phyloP scores from a whole-genome alignment of 495 filamentous ascomycete species.

The Lindgomyces ingoldianus region DNA sequence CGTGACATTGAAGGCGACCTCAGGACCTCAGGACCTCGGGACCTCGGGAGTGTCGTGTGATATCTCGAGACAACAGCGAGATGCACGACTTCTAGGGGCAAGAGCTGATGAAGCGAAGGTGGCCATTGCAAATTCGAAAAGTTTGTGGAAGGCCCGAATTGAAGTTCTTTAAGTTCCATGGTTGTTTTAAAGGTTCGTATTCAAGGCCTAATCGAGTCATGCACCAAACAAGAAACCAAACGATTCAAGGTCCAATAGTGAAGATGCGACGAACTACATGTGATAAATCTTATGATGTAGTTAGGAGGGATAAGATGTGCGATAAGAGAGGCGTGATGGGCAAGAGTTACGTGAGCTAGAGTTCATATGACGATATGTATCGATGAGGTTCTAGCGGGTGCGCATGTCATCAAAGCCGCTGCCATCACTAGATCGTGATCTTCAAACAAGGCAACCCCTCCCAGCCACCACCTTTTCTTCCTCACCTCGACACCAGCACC shows the following conservation, averaged over 20 bases:
- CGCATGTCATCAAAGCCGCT: not conserved
- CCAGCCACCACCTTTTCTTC: constrained; percentile 5
- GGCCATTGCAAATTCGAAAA: not conserved
- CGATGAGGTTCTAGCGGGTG: not conserved
- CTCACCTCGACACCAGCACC: not conserved
- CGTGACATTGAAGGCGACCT: too few species aligned
- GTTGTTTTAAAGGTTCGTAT: not conserved
- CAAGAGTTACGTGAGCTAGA: not conserved
- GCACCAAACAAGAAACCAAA: not conserved
- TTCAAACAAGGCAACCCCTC: not conserved
- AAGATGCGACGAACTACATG: not conserved
- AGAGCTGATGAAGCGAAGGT: not conserved
- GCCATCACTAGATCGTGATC: not conserved
- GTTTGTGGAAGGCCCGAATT: not conserved
- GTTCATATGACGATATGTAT: not conserved
- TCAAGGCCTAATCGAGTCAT: not conserved
- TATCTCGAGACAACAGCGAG: too few species aligned
- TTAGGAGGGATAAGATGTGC: not conserved
- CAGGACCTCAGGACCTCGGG: too few species aligned
- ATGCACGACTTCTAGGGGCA: too few species aligned
- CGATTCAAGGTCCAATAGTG: not conserved
- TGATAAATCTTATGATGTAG: not conserved
- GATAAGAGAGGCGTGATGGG: not conserved
- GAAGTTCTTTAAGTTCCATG: not conserved
- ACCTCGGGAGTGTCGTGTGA: too few species aligned